Conservation (phyloP, 179 eudicot genomes). For the Gypsophila paniculata region DNA sequence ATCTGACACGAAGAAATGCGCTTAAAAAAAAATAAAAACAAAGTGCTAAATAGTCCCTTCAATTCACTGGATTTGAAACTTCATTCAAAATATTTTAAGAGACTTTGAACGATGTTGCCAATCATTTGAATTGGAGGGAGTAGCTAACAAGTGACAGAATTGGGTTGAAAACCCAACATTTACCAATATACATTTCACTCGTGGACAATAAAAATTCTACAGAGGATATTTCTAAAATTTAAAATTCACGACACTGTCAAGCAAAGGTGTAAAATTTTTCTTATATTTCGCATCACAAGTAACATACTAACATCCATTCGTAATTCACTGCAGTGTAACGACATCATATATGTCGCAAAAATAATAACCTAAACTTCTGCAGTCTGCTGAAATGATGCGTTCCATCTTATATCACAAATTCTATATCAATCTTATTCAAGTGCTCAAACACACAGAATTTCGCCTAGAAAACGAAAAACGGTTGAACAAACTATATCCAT, state of each 20-base stretch:
- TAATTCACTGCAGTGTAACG: not conserved
- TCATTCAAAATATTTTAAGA: too few relatives aligned
- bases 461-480: not conserved
- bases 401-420: not conserved
- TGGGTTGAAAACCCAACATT: not conserved
- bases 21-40: too few relatives aligned
- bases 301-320: not conserved
- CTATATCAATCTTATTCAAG: not conserved
- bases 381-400: not conserved
- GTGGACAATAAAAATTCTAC: not conserved
- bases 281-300: too few relatives aligned
- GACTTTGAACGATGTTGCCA: too few relatives aligned
- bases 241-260: not conserved
- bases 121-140: too few relatives aligned
- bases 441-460: not conserved
- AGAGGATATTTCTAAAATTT: not conserved
- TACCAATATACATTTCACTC: not conserved
- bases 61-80: too few relatives aligned
- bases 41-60: not conserved
- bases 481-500: too few relatives aligned
- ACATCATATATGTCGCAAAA: too few relatives aligned
- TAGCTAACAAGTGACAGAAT: not conserved
- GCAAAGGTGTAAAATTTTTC: not conserved
- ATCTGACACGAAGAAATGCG: not conserved
- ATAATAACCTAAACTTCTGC: not conserved